Base-by-base conservation (phyloP, 176 grass and related monocot genomes). In the Oryza coarctata region DNA sequence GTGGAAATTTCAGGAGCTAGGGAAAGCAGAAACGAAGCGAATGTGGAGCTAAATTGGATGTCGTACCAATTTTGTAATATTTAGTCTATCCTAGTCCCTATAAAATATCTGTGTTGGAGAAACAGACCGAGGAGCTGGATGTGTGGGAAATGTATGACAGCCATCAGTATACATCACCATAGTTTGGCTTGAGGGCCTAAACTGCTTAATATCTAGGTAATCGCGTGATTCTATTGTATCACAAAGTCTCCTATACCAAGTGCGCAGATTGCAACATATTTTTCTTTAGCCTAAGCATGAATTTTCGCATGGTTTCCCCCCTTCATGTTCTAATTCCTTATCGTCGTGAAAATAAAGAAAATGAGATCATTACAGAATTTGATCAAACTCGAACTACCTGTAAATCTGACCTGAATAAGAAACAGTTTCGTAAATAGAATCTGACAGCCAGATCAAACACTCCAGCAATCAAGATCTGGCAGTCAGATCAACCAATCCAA, bases 1-100 rank as follows among this genome's bases (percentile, higher is more conserved):
- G n/a, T n/a, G n/a, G n/a, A 60, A 60, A 63, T 78, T 72, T 79
- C 83, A 90, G 88, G 79, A 86, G 44, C 41, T 33, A 25, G 52
- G 14, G 20, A 49, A 41, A 41, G 75, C 47, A 31, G 15, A 65
- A 7, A 25, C 13, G 50, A 64, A 63, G 30, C 50, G 12, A 20
- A 49, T 25, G 39, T 22, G 18, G 15, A 43, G 60, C 57, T 44
- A 67, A 72, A 82, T 25, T 34, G 17, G 25, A 3, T 15, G 9
- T 7, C 0, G 6, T 17, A 71, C 41, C 28, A 65, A 40, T 68
- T 89, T 79, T 86, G 74, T 78, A 49, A 15, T 86, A 7, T 77
- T 81, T 47, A 72, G n/a, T 82, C 63, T 61, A 72, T 7, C 44
- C 34, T 67, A 61, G 27, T 66, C 31, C 7, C 34, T 7, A 15